These are phyloP conservation scores for Triticum monococcum DNA, from an alignment of 176 grass and related monocot genomes.

Conservation along the genomic window DNA sequence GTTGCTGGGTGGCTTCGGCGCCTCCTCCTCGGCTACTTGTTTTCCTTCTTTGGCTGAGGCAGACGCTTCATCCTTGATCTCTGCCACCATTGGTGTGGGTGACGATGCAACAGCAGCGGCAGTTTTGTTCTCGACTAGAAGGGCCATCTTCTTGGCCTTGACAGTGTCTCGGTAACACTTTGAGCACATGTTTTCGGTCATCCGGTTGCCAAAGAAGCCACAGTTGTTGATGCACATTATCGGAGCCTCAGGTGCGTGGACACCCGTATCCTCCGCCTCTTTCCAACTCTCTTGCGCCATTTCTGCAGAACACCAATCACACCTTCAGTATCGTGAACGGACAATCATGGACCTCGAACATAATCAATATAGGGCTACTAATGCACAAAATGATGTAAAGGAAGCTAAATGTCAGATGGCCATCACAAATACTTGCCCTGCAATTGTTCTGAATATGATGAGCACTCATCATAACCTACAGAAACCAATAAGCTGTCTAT, in stretches of 20 bases:
- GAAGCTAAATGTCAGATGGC: background rate
- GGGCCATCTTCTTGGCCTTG: slow-evolving; percentile 11
- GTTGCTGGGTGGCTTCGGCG: slow-evolving; percentile 38
- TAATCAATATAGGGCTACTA: background rate
- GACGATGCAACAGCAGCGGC: background rate
- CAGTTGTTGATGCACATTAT: slow-evolving; percentile 65
- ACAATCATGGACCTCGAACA: background rate
- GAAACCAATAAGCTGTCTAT: background rate
- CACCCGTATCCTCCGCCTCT: slow-evolving; percentile 47
- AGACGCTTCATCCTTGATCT: background rate
- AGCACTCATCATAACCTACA: background rate
- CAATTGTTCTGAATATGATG: background rate
- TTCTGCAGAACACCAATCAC: background rate
- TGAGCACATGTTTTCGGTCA: slow-evolving; percentile 59
- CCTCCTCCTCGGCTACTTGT: background rate
- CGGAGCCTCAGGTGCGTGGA: slow-evolving; percentile 43
- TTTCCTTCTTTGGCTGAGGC: background rate
- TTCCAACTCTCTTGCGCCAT: slow-evolving; percentile 64
- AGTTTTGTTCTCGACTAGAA: slow-evolving; percentile 9
- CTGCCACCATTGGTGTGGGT: background rate
- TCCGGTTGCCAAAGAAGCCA: slow-evolving; percentile 64
- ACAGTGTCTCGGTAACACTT: slow-evolving; percentile 59
- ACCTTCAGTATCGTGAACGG: background rate
- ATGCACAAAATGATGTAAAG: background rate
- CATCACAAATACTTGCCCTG: background rate